Evolutionary conservation across 129 eudicot species (phyloP).

Genomic region (Chrysanthemum makinoi): DNA sequence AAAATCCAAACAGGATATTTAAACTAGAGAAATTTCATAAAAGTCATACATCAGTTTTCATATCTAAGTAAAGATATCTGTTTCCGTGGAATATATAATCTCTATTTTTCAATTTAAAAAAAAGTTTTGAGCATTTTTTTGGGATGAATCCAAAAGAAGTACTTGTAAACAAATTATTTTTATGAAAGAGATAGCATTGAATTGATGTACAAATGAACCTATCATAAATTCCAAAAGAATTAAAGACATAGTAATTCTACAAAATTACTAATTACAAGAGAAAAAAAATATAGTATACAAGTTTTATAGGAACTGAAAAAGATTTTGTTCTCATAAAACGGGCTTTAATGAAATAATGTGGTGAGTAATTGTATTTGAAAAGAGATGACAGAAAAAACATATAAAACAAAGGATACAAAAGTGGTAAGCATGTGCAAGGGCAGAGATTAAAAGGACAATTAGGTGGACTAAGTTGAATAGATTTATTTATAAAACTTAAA

Average conservation of each 20-base stretch:
- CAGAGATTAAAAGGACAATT: conserved; percentile 32
- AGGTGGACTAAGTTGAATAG: conserved; percentile 25
- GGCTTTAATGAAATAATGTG: neutral
- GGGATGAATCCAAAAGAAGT: neutral
- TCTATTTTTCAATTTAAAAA: too few species aligned
- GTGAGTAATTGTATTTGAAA: conserved; percentile 1
- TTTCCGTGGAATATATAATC: too few species aligned
- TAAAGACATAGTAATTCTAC: too few species aligned
- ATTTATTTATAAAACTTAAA: neutral
- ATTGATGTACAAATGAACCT: neutral
- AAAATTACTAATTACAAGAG: too few species aligned
- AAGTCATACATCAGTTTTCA: too few species aligned
- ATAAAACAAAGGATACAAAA: conserved; percentile 17
- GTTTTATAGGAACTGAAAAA: neutral
- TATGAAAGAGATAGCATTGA: neutral
- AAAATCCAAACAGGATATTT: neutral
- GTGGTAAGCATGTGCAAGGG: conserved; percentile 59
- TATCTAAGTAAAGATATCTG: too few species aligned
- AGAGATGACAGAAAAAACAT: neutral
- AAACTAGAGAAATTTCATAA: neutral
- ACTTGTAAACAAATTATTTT: neutral
- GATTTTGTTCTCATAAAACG: neutral
- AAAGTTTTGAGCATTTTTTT: too few species aligned
- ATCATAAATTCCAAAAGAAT: too few species aligned
- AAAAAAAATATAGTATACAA: neutral